These are phyloP conservation scores for Lasiodiplodia hormozganensis DNA, from an alignment of 2,329 filamentous ascomycete species.

Conservation along the genomic window DNA sequence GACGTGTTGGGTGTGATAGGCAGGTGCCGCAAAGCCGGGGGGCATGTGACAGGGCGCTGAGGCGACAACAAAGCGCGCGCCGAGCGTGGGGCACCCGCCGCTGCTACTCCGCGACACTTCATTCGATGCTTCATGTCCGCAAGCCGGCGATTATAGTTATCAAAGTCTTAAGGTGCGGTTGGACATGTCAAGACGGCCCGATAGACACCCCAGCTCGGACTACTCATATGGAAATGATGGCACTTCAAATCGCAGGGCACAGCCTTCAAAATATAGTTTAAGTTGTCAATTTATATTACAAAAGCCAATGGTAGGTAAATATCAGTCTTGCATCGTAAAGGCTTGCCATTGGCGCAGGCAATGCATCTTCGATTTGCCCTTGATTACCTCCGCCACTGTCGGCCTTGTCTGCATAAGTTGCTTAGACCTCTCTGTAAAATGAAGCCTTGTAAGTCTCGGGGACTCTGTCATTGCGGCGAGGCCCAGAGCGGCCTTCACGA, in stretches of 20 bases:
- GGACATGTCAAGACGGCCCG: conserved; percentile 1
- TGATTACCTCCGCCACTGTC: neutral
- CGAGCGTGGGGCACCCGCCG: conserved; percentile 1
- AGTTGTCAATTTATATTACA: neutral
- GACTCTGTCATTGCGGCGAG: neutral
- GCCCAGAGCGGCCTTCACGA: too few species aligned
- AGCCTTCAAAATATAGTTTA: neutral
- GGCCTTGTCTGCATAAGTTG: neutral
- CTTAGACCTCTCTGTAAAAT: neutral
- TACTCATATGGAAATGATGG: neutral
- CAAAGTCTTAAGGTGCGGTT: neutral
- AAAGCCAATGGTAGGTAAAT: neutral
- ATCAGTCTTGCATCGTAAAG: neutral
- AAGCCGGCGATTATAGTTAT: neutral
- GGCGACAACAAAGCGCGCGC: conserved; percentile 7
- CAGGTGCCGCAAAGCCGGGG: neutral
- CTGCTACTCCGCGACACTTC: neutral
- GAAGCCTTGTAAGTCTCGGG: neutral
- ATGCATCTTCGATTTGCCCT: neutral
- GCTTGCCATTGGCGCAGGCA: neutral
- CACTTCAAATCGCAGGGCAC: neutral
- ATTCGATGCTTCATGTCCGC: neutral
- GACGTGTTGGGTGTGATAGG: conserved; percentile 1
- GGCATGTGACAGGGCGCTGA: conserved; percentile 14
- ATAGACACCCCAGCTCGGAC: neutral